Conservation (phyloP, 2,329 filamentous ascomycete species). For the Dendrostoma leiphaemia region DNA sequence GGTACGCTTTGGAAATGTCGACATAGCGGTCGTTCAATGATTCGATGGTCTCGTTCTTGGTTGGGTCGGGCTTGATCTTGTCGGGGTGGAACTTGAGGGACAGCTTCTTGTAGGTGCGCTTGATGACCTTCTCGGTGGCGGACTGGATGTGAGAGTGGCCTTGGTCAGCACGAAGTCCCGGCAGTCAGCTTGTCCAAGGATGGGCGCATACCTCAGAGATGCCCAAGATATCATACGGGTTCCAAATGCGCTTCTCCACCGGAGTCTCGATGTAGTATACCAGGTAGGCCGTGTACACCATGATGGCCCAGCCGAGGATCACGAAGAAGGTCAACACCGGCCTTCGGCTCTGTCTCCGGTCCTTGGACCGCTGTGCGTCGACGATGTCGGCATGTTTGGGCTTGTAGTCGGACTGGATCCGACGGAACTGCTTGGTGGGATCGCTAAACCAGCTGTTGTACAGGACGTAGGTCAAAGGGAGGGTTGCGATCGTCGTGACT, state of each 20-base stretch:
- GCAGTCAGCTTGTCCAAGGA: slow-evolving; percentile 6
- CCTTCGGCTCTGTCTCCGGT: slow-evolving; percentile 86
- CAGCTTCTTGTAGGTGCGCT: slow-evolving; percentile 82
- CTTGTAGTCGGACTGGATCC: slow-evolving; percentile 78
- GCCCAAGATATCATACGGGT: slow-evolving; percentile 92
- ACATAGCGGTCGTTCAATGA: slow-evolving; percentile 85
- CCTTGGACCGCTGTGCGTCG: slow-evolving; percentile 75
- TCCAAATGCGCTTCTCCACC: slow-evolving; percentile 74
- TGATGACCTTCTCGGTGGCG: slow-evolving; percentile 85
- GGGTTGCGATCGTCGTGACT: slow-evolving; percentile 79
- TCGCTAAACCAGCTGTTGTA: slow-evolving; percentile 70
- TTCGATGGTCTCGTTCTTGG: slow-evolving; percentile 88
- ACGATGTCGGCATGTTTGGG: slow-evolving; percentile 83
- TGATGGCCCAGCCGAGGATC: slow-evolving; percentile 74
- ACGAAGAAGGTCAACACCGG: slow-evolving; percentile 80
- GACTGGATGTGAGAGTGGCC: slow-evolving; percentile 50
- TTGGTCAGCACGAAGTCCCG: slow-evolving; percentile 3
- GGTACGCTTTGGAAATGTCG: slow-evolving; percentile 96
- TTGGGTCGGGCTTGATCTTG: slow-evolving; percentile 78
- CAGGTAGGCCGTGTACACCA: slow-evolving; percentile 89
- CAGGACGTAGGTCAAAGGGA: slow-evolving; percentile 87
- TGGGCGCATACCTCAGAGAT: slow-evolving; percentile 66
- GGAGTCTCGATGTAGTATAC: slow-evolving; percentile 75
- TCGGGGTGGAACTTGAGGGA: slow-evolving; percentile 89
- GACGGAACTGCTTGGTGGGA: slow-evolving; percentile 75